Evolutionary conservation across 1,139 yeast genomes (phyloP).

Genomic region (Yamadazyma mexicana): DNA sequence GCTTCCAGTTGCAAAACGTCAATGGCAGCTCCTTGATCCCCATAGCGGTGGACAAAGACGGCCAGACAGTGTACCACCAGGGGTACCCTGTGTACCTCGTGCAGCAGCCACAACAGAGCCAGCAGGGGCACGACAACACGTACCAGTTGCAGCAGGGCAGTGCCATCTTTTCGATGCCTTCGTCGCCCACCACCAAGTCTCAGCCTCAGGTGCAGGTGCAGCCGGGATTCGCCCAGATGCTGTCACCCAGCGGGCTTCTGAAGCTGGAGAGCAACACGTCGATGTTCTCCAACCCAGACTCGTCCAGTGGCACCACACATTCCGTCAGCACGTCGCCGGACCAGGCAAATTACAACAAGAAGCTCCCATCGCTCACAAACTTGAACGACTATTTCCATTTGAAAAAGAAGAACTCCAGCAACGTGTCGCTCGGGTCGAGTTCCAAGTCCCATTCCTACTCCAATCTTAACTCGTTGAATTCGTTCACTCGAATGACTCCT

Average conservation of each 20-base stretch:
- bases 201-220: conserved; percentile 9
- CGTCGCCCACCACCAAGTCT: conserved; percentile 24
- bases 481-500: conserved; percentile 43
- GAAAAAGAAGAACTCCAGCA: conserved; percentile 16
- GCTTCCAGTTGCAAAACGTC: conserved; percentile 2
- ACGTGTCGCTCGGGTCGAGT: conserved; percentile 5
- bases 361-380: conserved; percentile 27
- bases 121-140: conserved; percentile 6
- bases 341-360: conserved; percentile 10
- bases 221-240: conserved; percentile 14
- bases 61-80: conserved; percentile 35
- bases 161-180: conserved; percentile 27
- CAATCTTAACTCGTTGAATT: conserved; percentile 20
- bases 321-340: conserved; percentile 40
- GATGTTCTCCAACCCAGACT: conserved; percentile 13
- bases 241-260: conserved; percentile 9
- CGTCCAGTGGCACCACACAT: conserved; percentile 17
- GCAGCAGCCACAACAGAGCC: conserved; percentile 17
- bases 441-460: conserved; percentile 10
- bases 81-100: conserved; percentile 36
- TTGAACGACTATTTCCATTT: conserved; percentile 33
- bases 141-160: conserved; percentile 22
- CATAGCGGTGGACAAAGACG: conserved; percentile 35
- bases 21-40: conserved; percentile 20
- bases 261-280: conserved; percentile 19